Evolutionary conservation across 345 rosid genomes (phyloP).

Genomic region (Brassica juncea): DNA sequence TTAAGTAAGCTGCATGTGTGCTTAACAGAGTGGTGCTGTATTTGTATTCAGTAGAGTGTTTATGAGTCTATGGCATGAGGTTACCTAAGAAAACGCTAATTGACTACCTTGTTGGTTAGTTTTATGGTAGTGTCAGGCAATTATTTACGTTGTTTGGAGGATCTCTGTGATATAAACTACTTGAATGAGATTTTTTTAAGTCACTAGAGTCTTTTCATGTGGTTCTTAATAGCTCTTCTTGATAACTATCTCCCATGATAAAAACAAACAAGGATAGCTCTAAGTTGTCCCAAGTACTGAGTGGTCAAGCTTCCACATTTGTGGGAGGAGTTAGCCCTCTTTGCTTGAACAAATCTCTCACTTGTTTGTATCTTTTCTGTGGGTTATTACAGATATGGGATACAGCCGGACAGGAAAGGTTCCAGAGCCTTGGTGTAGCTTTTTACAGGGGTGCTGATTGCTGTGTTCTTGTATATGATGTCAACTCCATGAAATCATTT

Average conservation of each 20-base stretch:
- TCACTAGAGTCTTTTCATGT: not conserved
- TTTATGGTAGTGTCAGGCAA: too few relatives aligned
- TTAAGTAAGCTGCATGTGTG: not conserved
- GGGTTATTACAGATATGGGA: conserved; percentile 81
- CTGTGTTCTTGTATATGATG: conserved; percentile 93
- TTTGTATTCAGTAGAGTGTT: not conserved
- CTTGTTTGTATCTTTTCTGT: not conserved
- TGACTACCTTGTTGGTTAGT: not conserved
- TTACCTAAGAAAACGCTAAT: not conserved
- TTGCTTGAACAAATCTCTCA: conserved; percentile 13
- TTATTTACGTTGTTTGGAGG: too few relatives aligned
- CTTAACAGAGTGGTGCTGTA: conserved; percentile 3
- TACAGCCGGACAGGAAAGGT: conserved; percentile 91
- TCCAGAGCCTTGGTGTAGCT: conserved; percentile 95
- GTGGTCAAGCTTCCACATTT: not conserved
- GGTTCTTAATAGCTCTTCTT: not conserved
- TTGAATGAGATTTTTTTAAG: not conserved
- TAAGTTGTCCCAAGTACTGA: not conserved
- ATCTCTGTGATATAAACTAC: too few relatives aligned
- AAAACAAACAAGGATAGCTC: not conserved
- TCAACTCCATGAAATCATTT: conserved; percentile 76
- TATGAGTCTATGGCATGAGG: not conserved
- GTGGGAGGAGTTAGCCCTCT: not conserved
- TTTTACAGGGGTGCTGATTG: conserved; percentile 85
- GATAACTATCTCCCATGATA: not conserved